Base-by-base conservation (phyloP, 768 basidiomycete species). In the Boletus sp. region DNA sequence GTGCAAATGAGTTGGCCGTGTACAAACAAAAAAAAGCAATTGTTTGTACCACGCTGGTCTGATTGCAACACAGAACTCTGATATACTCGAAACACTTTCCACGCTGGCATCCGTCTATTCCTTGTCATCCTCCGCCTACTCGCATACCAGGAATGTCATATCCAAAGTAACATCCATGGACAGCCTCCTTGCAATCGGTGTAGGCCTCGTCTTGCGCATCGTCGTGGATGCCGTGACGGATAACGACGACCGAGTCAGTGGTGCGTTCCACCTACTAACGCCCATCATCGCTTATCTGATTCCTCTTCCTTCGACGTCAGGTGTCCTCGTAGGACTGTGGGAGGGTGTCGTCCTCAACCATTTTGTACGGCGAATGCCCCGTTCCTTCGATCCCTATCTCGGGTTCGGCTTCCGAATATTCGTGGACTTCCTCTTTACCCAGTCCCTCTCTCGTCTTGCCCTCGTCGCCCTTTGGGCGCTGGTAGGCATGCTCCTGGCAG, bases 341-440 rank as follows among this genome's bases (percentile, higher is more conserved):
- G 89, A 91, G 71, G 89, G 90, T 47, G 80, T 87, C 28, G 83
- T 90, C 37, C 76, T 89, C 54, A 81, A 83, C 40, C 89, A 90
- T 62, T 90, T 89, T 68, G 71, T 88, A 60, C 80, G 80, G 58
- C 87, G 87, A 67, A 79, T 79, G 71, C 86, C 87, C 33, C 66
- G 55, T 53, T 88, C 88, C 1, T 75, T 78, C 54, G 89, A 90
- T 69, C 89, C 88, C 8, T 89, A 85, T 70, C 72, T 90, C 52
- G 86, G 81, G 14, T 82, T 83, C 57, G 84, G 74, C 36, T 80
- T 89, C 50, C 78, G 90, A n/a, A 77, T 90, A 53, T 83, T 88
- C 64, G 74, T 89, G 56, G 89, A 92, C 73, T 82, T 87, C 54
- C 71, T 87, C 45, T 75, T 86, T 67, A 88, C 87, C 4, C 83